Evolutionary conservation across 306 rosid species (phyloP).

Genomic region (Sicyos baderoa): DNA sequence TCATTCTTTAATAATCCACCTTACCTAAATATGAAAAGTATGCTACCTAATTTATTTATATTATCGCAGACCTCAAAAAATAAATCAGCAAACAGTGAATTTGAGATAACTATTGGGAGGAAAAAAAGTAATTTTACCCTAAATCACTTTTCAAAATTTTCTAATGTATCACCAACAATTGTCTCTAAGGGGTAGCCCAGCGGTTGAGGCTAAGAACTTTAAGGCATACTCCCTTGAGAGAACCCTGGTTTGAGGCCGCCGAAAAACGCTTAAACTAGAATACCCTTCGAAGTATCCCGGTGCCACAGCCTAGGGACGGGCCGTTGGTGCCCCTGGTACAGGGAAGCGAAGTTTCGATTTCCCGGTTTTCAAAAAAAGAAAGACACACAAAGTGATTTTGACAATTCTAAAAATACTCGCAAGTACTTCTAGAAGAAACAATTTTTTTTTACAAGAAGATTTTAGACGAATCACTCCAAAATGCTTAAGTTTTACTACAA

Average conservation of each 20-base stretch:
- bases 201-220: no score
- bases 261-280: no score
- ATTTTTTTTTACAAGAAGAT: not conserved
- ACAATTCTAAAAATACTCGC: not conserved
- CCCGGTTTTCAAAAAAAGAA: no score
- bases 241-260: no score
- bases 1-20: constrained; percentile 2
- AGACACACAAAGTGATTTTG: not conserved
- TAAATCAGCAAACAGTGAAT: not conserved
- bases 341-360: no score
- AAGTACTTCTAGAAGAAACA: not conserved
- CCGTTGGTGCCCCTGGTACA: no score
- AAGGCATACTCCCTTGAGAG: no score
- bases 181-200: no score
- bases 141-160: not conserved
- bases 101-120: not conserved
- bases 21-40: not conserved
- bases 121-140: not conserved
- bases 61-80: not conserved
- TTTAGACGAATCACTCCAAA: not conserved
- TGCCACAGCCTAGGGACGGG: no score
- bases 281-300: no score
- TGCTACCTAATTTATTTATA: not conserved
- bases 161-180: no score
- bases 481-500: not conserved